These are phyloP conservation scores for Heracleum sosnowskyi DNA, from an alignment of 129 eudicot species.

Conservation along the genomic window DNA sequence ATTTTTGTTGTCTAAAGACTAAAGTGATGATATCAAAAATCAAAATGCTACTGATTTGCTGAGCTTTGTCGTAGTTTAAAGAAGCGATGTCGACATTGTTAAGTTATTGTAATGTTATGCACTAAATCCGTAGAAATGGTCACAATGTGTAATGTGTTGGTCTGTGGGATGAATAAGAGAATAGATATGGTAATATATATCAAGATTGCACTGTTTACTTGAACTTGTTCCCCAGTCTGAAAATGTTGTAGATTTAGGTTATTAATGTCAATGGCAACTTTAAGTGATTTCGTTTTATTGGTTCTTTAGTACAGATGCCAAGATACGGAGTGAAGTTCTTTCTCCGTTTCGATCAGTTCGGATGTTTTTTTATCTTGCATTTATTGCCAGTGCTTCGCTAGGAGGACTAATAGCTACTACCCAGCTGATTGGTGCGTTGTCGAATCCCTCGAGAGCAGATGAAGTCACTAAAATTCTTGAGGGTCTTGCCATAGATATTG, in stretches of 20 bases:
- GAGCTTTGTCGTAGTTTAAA: background rate
- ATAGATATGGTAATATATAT: background rate
- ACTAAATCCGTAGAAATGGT: background rate
- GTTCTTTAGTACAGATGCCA: constrained; percentile 69
- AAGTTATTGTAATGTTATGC: background rate
- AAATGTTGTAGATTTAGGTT: constrained; percentile 12
- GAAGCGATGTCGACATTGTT: background rate
- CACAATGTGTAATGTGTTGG: background rate
- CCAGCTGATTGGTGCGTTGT: constrained; percentile 65
- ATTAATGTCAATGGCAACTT: constrained; percentile 14
- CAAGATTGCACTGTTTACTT: background rate
- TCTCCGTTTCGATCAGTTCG: constrained; percentile 87
- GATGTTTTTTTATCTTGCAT: constrained; percentile 93
- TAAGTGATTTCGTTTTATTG: constrained; percentile 20
- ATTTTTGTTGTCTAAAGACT: background rate
- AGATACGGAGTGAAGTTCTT: constrained; percentile 94
- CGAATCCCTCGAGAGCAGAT: constrained; percentile 71
- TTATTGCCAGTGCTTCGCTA: constrained; percentile 72
- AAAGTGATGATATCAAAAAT: background rate
- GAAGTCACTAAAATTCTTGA: constrained; percentile 52
- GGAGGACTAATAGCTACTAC: constrained; percentile 82
- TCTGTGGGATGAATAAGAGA: background rate
- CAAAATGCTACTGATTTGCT: background rate
- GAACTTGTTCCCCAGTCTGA: background rate
- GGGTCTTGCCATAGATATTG: constrained; percentile 82